Conservation (phyloP, 805 yeast species). For the Cyberlindnera mississippiensis region DNA sequence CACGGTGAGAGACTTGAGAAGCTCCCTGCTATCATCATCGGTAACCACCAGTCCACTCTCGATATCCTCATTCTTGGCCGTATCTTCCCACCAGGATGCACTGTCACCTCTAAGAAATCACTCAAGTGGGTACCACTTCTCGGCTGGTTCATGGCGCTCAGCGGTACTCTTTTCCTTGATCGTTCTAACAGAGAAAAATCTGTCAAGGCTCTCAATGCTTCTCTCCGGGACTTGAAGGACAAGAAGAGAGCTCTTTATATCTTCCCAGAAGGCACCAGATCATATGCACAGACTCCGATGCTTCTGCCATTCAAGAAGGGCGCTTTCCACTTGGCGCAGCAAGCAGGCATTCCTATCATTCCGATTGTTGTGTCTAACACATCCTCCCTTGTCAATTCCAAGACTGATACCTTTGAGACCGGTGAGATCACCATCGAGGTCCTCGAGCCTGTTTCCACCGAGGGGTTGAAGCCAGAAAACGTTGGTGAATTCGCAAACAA, state of each 20-base stretch:
- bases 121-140: conserved; percentile 81
- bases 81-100: conserved; percentile 81
- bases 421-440: conserved; percentile 81
- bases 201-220: conserved; percentile 65
- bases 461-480: conserved; percentile 65
- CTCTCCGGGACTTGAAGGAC: conserved; percentile 56
- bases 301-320: conserved; percentile 93
- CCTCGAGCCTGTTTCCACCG: conserved; percentile 75
- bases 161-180: conserved; percentile 90
- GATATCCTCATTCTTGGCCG: conserved; percentile 81
- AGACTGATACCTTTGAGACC: conserved; percentile 57
- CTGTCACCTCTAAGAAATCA: conserved; percentile 88
- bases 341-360: conserved; percentile 82
- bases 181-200: conserved; percentile 76
- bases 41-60: conserved; percentile 89
- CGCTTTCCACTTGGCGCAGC: conserved; percentile 95
- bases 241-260: conserved; percentile 76
- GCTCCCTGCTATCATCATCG: conserved; percentile 73
- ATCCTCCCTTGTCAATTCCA: conserved; percentile 62
- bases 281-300: conserved; percentile 62
- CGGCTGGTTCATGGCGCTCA: conserved; percentile 94
- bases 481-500: conserved; percentile 55
- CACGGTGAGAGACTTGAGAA: conserved; percentile 56
- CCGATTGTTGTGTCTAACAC: conserved; percentile 90
- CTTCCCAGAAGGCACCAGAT: conserved; percentile 97